Conservation (phyloP, 208 protist species). For the Leishmania major region DNA sequence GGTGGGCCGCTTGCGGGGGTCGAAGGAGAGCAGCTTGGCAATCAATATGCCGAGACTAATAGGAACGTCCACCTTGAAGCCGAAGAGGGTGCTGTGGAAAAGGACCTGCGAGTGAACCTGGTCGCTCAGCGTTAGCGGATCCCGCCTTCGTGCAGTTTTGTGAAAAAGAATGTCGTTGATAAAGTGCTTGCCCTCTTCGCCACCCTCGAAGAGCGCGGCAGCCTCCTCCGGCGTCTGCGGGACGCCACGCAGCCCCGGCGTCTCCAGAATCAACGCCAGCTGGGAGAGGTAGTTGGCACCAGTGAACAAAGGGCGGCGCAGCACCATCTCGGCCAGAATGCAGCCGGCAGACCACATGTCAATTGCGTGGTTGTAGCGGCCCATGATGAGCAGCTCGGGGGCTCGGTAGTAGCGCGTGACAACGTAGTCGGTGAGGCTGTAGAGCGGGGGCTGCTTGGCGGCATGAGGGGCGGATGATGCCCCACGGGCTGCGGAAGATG, state of each 20-base stretch:
- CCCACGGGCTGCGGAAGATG: background rate
- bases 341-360: conserved; percentile 79
- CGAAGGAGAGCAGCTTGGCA: conserved; percentile 52
- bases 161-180: conserved; percentile 51
- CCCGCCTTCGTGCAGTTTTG: conserved; percentile 10
- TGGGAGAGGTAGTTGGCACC: conserved; percentile 67
- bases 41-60: conserved; percentile 42
- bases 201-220: conserved; percentile 66
- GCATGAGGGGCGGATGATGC: background rate
- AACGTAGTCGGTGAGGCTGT: conserved; percentile 93
- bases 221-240: conserved; percentile 70
- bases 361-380: conserved; percentile 93
- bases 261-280: conserved; percentile 55
- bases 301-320: conserved; percentile 94
- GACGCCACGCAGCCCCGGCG: conserved; percentile 85
- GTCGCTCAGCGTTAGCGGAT: background rate
- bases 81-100: conserved; percentile 67
- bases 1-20: conserved; percentile 61
- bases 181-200: conserved; percentile 67
- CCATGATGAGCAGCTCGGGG: conserved; percentile 95
- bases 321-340: conserved; percentile 81
- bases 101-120: conserved; percentile 24
- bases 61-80: conserved; percentile 50
- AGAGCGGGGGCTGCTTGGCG: conserved; percentile 30
- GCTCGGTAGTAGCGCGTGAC: conserved; percentile 98